phyloP scores from a whole-genome alignment of 140 eudicot species.

The Ambrosia hybrid region DNA sequence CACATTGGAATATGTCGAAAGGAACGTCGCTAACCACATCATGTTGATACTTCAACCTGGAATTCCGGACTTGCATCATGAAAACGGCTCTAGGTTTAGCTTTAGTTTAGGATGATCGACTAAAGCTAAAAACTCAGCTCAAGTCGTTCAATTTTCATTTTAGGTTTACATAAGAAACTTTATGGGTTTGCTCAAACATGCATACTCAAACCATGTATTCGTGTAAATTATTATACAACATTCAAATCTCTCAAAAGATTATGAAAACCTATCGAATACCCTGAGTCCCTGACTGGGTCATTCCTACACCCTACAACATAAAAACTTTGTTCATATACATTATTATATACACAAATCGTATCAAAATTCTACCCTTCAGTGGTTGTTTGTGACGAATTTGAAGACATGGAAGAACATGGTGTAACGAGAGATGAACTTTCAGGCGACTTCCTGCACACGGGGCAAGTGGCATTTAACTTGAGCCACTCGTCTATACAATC shows the following conservation, averaged over 20 bases:
- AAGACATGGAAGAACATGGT: constrained; percentile 33
- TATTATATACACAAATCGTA: constrained; percentile 22
- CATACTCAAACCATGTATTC: neutral
- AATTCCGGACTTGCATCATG: neutral
- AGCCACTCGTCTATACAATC: constrained; percentile 89
- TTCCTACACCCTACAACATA: constrained; percentile 23
- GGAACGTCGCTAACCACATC: too few species aligned
- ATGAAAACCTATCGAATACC: neutral
- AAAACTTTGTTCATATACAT: constrained; percentile 6
- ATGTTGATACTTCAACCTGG: too few species aligned
- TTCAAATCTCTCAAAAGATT: constrained; percentile 9
- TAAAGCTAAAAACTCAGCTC: neutral
- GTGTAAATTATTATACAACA: constrained; percentile 34
- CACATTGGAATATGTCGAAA: too few species aligned
- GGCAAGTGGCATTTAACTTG: constrained; percentile 66
- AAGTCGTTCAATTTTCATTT: neutral
- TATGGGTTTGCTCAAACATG: neutral
- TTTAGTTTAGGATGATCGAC: neutral
- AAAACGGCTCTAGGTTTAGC: neutral
- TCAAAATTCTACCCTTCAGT: constrained; percentile 23
- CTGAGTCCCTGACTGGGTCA: neutral
- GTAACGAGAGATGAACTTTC: constrained; percentile 36
- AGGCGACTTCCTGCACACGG: constrained; percentile 77
- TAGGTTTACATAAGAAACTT: constrained; percentile 4
- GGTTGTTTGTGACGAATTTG: constrained; percentile 18